phyloP scores from a whole-genome alignment of 805 yeast genomes.

The Suhomyces sp. region DNA sequence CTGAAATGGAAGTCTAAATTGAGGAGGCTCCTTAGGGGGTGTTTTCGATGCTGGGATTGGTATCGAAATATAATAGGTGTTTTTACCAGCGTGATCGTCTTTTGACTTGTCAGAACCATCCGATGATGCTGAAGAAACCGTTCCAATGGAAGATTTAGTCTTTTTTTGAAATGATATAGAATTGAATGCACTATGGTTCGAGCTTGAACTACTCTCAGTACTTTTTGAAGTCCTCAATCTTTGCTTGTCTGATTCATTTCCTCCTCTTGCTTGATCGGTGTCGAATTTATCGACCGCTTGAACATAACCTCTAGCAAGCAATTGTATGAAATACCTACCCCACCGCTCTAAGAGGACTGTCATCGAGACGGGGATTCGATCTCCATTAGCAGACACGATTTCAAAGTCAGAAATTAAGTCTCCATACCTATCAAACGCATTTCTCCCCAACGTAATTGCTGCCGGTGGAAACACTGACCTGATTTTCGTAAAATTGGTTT shows the following conservation, averaged over 20 bases:
- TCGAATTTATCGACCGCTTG: slow-evolving; percentile 49
- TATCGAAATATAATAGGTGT: slow-evolving; percentile 13
- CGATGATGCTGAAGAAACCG: slow-evolving; percentile 4
- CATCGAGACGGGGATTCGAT: slow-evolving; percentile 60
- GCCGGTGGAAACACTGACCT: slow-evolving; percentile 72
- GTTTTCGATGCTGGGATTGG: slow-evolving; percentile 22
- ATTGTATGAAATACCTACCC: slow-evolving; percentile 68
- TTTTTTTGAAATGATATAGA: background rate
- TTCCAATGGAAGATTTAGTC: slow-evolving; percentile 6
- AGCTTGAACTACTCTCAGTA: slow-evolving; percentile 2
- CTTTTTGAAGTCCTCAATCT: slow-evolving; percentile 12
- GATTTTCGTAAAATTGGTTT: slow-evolving; percentile 61
- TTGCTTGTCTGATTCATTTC: slow-evolving; percentile 1
- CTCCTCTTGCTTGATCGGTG: slow-evolving; percentile 16
- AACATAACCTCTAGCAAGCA: slow-evolving; percentile 64
- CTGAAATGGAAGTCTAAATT: slow-evolving; percentile 70
- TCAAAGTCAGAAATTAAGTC: slow-evolving; percentile 68
- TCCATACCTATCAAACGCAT: slow-evolving; percentile 68
- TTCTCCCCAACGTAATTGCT: slow-evolving; percentile 75
- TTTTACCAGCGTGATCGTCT: slow-evolving; percentile 1
- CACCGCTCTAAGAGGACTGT: slow-evolving; percentile 67
- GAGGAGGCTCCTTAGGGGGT: slow-evolving; percentile 46
- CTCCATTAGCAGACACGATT: slow-evolving; percentile 68
- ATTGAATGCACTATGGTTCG: background rate
- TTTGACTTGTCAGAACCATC: slow-evolving; percentile 3